Evolutionary conservation across 2,329 filamentous ascomycete genomes (phyloP).

Genomic region (Sclerotiophoma versabilis): DNA sequence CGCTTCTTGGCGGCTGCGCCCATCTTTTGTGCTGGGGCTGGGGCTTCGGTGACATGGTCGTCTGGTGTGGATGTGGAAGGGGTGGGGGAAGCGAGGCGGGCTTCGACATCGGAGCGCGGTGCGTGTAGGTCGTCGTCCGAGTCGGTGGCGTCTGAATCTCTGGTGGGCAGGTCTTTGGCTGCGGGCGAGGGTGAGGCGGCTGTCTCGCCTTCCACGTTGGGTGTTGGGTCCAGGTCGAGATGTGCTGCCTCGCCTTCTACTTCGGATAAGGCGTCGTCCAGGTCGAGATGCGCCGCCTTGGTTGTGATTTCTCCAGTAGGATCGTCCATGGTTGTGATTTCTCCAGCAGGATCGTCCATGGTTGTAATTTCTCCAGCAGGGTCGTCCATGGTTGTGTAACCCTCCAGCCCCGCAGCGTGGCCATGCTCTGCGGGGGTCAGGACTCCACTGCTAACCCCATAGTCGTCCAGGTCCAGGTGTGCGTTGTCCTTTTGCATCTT

Average conservation of each 20-base stretch:
- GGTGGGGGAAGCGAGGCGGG: conserved; percentile 36
- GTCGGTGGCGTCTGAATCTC: conserved; percentile 30
- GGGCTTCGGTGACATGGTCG: conserved; percentile 1
- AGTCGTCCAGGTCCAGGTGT: conserved; percentile 59
- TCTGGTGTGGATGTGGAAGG: conserved; percentile 9
- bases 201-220: conserved; percentile 35
- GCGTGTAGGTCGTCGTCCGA: conserved; percentile 48
- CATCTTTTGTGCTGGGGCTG: conserved; percentile 43
- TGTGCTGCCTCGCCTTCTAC: conserved; percentile 38
- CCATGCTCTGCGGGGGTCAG: conserved; percentile 39
- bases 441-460: conserved; percentile 43
- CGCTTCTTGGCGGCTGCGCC: conserved; percentile 59
- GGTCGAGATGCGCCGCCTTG: neutral
- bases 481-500: conserved; percentile 85
- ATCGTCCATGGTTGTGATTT: conserved; percentile 2
- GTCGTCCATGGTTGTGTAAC: conserved; percentile 35
- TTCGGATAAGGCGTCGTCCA: conserved; percentile 9
- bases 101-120: conserved; percentile 47
- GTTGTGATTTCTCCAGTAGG: neutral
- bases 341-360: conserved; percentile 13
- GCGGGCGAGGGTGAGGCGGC: conserved; percentile 15
- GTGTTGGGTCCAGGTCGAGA: neutral
- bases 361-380: conserved; percentile 25
- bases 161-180: neutral
- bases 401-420: conserved; percentile 13